Evolutionary conservation across 768 basidiomycete species (phyloP).

Genomic region (Serendipita vermifera): DNA sequence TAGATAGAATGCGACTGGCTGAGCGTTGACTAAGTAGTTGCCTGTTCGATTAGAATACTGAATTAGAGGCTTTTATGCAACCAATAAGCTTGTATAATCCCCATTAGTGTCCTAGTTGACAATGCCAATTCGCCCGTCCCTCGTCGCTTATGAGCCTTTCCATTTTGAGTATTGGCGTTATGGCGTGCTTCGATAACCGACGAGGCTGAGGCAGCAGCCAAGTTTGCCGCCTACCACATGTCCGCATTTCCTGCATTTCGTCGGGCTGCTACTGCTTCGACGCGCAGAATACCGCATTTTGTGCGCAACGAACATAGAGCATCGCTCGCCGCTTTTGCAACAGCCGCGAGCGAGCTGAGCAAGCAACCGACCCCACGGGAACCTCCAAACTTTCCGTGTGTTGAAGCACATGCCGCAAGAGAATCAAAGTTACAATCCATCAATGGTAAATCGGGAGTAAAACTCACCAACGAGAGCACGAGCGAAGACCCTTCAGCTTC

Average conservation of each 20-base stretch:
- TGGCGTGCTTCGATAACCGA: background rate
- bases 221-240: no score
- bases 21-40: no score
- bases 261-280: background rate
- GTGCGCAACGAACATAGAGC: background rate
- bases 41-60: no score
- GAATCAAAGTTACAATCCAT: constrained; percentile 40
- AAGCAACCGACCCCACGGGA: background rate
- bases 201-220: no score
- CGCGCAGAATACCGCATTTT: background rate
- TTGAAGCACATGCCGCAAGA: constrained; percentile 66
- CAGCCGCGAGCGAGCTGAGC: background rate
- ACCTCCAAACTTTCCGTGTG: constrained; percentile 44
- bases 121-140: no score
- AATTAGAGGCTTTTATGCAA: no score
- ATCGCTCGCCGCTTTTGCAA: constrained; percentile 3
- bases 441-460: constrained; percentile 14
- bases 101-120: no score
- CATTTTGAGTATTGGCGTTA: background rate
- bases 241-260: background rate
- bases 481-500: constrained; percentile 26
- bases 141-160: no score
- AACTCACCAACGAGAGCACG: constrained; percentile 9
- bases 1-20: no score
- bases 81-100: no score